Conservation (phyloP, 257 asterid genomes). For the Capsicum chinense region DNA sequence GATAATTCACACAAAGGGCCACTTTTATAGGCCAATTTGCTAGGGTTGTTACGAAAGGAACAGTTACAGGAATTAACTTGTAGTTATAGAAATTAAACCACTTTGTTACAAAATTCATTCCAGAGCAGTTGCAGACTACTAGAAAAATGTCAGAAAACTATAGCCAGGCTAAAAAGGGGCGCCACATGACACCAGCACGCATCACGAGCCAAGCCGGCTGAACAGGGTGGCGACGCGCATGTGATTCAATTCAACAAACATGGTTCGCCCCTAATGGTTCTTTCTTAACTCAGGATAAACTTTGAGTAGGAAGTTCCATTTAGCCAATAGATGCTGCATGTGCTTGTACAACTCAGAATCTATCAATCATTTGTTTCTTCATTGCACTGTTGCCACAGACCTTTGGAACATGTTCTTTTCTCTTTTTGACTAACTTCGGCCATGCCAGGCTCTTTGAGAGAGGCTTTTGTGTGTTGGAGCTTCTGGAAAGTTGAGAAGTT, state of each 20-base stretch:
- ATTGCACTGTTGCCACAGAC: too few relatives aligned
- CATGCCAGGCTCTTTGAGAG: too few relatives aligned
- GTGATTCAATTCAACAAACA: neutral
- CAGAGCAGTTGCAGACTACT: neutral
- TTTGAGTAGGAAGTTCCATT: too few relatives aligned
- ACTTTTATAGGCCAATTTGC: neutral
- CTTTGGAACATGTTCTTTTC: too few relatives aligned
- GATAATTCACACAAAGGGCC: neutral
- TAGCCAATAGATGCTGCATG: too few relatives aligned
- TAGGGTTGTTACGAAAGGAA: neutral
- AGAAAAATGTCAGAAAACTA: neutral
- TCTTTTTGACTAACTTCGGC: too few relatives aligned
- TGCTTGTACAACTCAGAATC: too few relatives aligned
- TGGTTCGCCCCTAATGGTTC: too few relatives aligned
- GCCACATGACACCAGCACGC: neutral
- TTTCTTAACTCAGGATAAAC: too few relatives aligned
- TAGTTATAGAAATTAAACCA: neutral
- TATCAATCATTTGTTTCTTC: too few relatives aligned
- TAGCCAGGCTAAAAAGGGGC: neutral
- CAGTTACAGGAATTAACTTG: neutral
- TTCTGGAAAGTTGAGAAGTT: too few relatives aligned
- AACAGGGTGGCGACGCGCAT: neutral
- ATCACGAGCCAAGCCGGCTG: neutral
- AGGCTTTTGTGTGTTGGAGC: too few relatives aligned
- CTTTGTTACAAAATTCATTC: constrained; percentile 2